Evolutionary conservation across 495 filamentous ascomycete genomes (phyloP), one percentile per base, ranked within the genome.

Genomic region (Hypomontagnella monticulosa): DNA sequence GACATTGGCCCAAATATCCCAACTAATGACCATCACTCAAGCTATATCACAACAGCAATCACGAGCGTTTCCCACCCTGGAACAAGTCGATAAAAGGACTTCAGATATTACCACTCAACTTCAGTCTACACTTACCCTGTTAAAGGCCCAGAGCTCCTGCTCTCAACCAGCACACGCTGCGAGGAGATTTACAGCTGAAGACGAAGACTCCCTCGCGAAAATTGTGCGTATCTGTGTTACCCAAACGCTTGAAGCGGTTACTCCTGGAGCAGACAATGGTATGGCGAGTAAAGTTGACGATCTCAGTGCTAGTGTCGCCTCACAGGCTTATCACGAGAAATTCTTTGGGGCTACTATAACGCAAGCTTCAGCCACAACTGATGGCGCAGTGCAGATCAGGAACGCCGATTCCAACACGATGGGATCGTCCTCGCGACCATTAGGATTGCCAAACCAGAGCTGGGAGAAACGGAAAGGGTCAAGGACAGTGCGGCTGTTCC

Each of bases 201-300:
- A 55, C 8, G 52, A 55, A 34, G 52, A 55, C 9, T n/a, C 52
- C 9, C 38, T 55, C 7, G 52, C 52, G 7, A 55, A 44, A 23
- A 1, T 55, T 2, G 52, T 55, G 10, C 37, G 52, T 23, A 8
- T 44, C 8, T 55, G n/a, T 20, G n/a, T 55, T 23, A 43, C 9
- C 1, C 15, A 55, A 6, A 55, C 38, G 3, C 36, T 54, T 43
- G 0, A 42, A 12, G 32, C 32, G 6, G 10, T 34, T 4, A 10
- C 20, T 33, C 23, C 52, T 34, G 38, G 12, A 1, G 43, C 19
- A 14, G 38, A 55, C 34, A 55, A 15, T 18, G 12, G 19, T 7
- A 27, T 19, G 19, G 34, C 6, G 5, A 33, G 23, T 15, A 55
- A 14, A 8, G 27, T 55, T n/a, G 52, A 43, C 15, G 27, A 44